Evolutionary conservation across 2,329 filamentous ascomycete species (phyloP).

Genomic region (Diaporthe australafricana): DNA sequence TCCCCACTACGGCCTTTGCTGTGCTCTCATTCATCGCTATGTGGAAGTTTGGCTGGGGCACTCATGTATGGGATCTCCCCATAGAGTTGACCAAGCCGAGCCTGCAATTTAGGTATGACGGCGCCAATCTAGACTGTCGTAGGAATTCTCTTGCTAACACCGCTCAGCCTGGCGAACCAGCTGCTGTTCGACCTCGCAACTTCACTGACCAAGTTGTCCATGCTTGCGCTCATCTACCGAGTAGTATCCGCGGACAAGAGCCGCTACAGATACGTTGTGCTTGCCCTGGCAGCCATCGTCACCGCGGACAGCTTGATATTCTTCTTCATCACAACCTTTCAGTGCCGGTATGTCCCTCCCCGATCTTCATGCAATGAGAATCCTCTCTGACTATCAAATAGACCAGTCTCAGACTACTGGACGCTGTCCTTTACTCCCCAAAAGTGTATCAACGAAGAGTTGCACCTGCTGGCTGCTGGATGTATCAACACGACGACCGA

Average conservation of each 20-base stretch:
- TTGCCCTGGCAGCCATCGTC: constrained; percentile 46
- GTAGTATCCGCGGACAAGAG: constrained; percentile 48
- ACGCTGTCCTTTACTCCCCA: constrained; percentile 46
- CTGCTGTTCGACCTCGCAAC: constrained; percentile 53
- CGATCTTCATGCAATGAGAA: constrained; percentile 37
- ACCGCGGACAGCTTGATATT: constrained; percentile 48
- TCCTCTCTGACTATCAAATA: constrained; percentile 44
- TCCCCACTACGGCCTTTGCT: constrained; percentile 48
- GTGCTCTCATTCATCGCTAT: constrained; percentile 45
- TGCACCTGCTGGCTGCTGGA: constrained; percentile 64
- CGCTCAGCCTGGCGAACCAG: constrained; percentile 45
- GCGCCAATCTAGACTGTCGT: neutral
- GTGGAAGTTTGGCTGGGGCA: constrained; percentile 45
- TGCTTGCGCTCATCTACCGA: constrained; percentile 52
- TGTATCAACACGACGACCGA: constrained; percentile 71
- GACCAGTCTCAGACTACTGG: constrained; percentile 54
- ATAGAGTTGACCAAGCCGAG: constrained; percentile 38
- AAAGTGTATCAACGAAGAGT: constrained; percentile 60
- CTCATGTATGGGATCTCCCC: constrained; percentile 50
- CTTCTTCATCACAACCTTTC: constrained; percentile 50
- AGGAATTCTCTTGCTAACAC: constrained; percentile 20
- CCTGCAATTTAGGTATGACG: constrained; percentile 45
- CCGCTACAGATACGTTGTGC: constrained; percentile 46
- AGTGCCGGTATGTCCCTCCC: constrained; percentile 50
- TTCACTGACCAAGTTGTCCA: constrained; percentile 54